Base-by-base conservation (phyloP, 208 protist genomes). In the Naegleria gruberi region DNA sequence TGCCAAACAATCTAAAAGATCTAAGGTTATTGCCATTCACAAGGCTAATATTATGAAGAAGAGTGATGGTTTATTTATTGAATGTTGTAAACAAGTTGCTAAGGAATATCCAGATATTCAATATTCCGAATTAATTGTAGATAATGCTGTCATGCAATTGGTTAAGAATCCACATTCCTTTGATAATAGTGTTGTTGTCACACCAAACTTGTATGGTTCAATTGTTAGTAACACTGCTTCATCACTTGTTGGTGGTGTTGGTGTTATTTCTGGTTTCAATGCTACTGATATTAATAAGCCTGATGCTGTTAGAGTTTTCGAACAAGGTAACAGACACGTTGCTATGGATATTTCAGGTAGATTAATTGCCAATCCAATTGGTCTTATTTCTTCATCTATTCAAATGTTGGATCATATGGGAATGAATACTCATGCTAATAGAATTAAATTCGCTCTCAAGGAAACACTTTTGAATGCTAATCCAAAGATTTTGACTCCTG, bases 41-140 rank as follows among this genome's bases (percentile, higher is more conserved):
- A 93, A 93, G 74, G 91, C 90, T 34, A 90, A 90, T 47, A 90
- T 94, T 47, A 93, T 15, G 88, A 93, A 92, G 17, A 55, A 91
- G 47, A 83, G 86, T 34, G 92, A 94, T 77, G 93, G 93, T 91
- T 65, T 95, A 0, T 94, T 95, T 84, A 77, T 94, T 34, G 90
- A 94, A 47, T 89, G 89, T 5, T 94, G 93, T 42, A 74, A 91
- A 55, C 88, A 93, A n/a, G 92, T 94, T 44, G 74, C 93, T 17
- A 91, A 89, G 89, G 65, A 47, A 73, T 94, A 94, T 89, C 93
- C 93, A 82, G 44, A 90, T 44, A 90, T 94, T 45, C 81, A 93
- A 57, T 94, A 92, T 74, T 92, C 91, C 82, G 90, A 92, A 86
- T 92, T 93, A 73, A 90, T 86, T 82, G 65, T 94, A 30, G 93